Conservation (phyloP, 139 green algal genomes). For the Haematococcus sp. region DNA sequence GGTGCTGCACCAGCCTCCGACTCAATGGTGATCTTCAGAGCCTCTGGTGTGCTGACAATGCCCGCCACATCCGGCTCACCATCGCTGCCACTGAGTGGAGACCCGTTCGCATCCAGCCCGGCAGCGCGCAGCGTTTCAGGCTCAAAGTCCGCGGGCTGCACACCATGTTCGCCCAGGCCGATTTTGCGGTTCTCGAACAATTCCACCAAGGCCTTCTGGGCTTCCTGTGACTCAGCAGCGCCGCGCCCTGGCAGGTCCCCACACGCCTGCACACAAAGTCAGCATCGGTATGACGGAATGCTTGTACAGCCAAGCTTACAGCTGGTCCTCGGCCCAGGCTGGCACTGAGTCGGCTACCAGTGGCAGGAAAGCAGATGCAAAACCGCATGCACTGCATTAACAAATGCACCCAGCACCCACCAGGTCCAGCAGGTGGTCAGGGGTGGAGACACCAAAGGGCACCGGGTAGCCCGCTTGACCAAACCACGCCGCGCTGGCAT, state of each 20-base stretch:
- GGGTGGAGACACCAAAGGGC: constrained; percentile 60
- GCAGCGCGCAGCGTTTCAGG: background rate
- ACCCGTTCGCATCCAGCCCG: background rate
- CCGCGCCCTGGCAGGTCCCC: background rate
- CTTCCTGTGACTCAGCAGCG: background rate
- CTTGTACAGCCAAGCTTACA: no score
- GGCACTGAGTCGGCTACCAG: no score
- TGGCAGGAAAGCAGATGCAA: no score
- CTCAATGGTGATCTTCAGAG: no score
- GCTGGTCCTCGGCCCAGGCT: no score
- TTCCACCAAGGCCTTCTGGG: constrained; percentile 10
- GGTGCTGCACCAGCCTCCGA: no score
- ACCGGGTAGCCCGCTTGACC: constrained; percentile 45
- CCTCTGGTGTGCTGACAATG: no score
- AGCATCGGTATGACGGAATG: no score
- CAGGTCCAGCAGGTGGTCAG: constrained; percentile 79
- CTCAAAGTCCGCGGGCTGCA: constrained; percentile 1
- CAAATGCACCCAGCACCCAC: background rate
- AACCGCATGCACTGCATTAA: no score
- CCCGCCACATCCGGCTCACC: no score
- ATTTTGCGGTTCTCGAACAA: constrained; percentile 15
- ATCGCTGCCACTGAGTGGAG: background rate
- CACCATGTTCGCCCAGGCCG: constrained; percentile 12
- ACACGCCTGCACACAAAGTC: background rate
- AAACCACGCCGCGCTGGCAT: constrained; percentile 83